These are phyloP conservation scores for Chrysanthemum makinoi DNA, from an alignment of 129 eudicot species.

Conservation along the genomic window DNA sequence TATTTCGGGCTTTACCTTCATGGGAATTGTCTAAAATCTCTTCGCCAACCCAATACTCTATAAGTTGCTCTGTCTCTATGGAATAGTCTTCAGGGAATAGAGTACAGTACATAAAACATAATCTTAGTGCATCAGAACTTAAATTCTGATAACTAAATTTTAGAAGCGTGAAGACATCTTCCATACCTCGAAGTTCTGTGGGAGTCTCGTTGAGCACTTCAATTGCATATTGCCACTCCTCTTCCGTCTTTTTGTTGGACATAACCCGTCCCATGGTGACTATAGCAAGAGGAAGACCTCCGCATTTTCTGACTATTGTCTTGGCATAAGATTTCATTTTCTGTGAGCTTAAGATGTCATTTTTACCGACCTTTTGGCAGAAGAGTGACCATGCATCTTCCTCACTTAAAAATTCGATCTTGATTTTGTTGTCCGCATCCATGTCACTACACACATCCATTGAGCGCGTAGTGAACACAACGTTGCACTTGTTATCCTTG, in stretches of 20 bases:
- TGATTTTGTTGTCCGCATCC: conserved; percentile 38
- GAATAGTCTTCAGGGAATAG: conserved; percentile 27
- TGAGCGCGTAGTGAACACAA: conserved; percentile 37
- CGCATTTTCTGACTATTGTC: conserved; percentile 31
- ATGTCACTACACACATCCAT: conserved; percentile 41
- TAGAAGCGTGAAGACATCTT: conserved; percentile 35
- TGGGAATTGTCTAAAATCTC: conserved; percentile 15
- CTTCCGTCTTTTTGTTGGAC: conserved; percentile 33
- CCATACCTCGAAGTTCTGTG: conserved; percentile 35
- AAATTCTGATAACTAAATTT: conserved; percentile 39
- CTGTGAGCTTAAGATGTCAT: conserved; percentile 17
- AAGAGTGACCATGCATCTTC: conserved; percentile 30
- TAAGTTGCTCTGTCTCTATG: conserved; percentile 35
- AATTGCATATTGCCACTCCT: conserved; percentile 35
- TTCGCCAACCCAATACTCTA: conserved; percentile 39
- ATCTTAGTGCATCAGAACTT: conserved; percentile 20
- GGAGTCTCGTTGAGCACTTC: conserved; percentile 34
- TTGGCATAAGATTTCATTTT: conserved; percentile 18
- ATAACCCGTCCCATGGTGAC: conserved; percentile 43
- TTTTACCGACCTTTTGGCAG: conserved; percentile 23
- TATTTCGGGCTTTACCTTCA: conserved; percentile 23
- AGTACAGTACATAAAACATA: conserved; percentile 32
- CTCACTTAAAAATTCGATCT: conserved; percentile 28
- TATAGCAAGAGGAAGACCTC: conserved; percentile 53
- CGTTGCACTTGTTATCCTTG: conserved; percentile 32